phyloP scores from a whole-genome alignment of 208 protist genomes.

The Acanthamoeba rhysodes region DNA sequence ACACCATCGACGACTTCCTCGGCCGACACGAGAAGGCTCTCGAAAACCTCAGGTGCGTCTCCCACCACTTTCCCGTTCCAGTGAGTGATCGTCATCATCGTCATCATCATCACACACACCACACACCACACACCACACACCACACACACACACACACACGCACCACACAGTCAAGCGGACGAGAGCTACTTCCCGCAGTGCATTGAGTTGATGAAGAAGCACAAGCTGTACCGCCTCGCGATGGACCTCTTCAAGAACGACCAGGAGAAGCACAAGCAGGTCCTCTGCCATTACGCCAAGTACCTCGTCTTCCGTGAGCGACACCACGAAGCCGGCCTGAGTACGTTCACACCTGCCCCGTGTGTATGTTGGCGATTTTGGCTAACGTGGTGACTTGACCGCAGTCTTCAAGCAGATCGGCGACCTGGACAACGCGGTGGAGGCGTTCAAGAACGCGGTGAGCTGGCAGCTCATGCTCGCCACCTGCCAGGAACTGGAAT shows the following conservation, averaged over 20 bases:
- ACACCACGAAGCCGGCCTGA: constrained; percentile 69
- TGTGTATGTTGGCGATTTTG: not conserved
- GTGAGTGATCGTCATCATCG: not conserved
- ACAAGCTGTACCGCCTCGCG: constrained; percentile 58
- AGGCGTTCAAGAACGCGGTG: constrained; percentile 73
- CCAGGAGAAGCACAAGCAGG: constrained; percentile 56
- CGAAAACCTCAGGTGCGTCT: constrained; percentile 52
- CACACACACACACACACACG: not conserved
- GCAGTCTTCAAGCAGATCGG: constrained; percentile 71
- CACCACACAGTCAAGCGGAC: not conserved
- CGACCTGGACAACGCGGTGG: constrained; percentile 56
- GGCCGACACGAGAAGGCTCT: constrained; percentile 81
- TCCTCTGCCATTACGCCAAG: constrained; percentile 48
- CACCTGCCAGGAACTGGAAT: constrained; percentile 29
- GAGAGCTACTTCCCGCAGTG: constrained; percentile 48
- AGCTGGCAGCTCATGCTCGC: constrained; percentile 69
- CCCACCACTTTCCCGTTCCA: not conserved
- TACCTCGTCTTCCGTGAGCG: constrained; percentile 45
- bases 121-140: not conserved
- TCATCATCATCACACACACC: not conserved
- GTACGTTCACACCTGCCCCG: not conserved
- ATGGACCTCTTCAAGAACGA: constrained; percentile 63
- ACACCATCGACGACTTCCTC: constrained; percentile 85
- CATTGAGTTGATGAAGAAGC: constrained; percentile 68
- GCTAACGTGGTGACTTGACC: not conserved